Evolutionary conservation across 2,329 filamentous ascomycete genomes (phyloP).

Genomic region (Penicillium sp.): DNA sequence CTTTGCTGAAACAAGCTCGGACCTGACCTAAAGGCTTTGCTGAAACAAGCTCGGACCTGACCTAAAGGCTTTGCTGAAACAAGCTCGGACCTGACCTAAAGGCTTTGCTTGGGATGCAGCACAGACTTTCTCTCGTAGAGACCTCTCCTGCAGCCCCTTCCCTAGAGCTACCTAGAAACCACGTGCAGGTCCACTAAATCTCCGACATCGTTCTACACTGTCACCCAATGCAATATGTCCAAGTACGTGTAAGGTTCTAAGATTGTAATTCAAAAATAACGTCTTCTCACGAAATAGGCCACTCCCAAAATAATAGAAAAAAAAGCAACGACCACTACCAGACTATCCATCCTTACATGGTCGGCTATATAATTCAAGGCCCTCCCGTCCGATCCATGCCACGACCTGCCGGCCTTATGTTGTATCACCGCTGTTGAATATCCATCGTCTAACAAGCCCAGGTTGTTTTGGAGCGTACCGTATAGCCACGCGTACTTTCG

Average conservation of each 20-base stretch:
- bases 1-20: too few species aligned
- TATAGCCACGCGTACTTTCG: constrained; percentile 10
- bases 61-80: too few species aligned
- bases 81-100: too few species aligned
- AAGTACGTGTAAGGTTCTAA: background rate
- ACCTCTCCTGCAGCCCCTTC: too few species aligned
- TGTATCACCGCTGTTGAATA: constrained; percentile 9
- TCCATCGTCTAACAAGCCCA: constrained; percentile 14
- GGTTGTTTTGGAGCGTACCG: background rate
- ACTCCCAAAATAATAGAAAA: background rate
- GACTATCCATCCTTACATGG: background rate
- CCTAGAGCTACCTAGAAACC: background rate
- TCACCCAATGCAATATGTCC: background rate
- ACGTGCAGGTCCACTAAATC: background rate
- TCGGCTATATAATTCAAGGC: constrained; percentile 18
- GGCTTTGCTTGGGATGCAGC: too few species aligned
- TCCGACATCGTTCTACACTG: background rate
- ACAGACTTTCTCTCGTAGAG: too few species aligned
- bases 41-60: too few species aligned
- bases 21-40: too few species aligned
- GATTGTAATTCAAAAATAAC: background rate
- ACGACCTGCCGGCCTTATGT: constrained; percentile 17
- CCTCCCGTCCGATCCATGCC: constrained; percentile 17
- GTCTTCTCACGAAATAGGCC: background rate
- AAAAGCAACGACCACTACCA: background rate